Conservation (phyloP, 108 stramenopile species). For the Fragilaria radians region DNA sequence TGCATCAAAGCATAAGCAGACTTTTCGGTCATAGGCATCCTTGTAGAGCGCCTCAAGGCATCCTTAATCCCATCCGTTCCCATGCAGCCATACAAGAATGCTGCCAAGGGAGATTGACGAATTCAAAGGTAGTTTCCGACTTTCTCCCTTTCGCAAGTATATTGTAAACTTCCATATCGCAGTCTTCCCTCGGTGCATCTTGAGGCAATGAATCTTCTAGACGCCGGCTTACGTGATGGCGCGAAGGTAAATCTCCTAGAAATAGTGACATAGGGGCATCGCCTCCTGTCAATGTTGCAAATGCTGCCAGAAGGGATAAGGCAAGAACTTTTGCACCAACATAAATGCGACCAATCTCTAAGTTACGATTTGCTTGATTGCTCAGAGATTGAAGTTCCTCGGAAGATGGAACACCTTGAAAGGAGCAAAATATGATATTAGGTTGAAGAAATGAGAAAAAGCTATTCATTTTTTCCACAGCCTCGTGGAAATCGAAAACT, state of each 20-base stretch:
- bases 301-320: slow-evolving; percentile 31
- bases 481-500: slow-evolving; percentile 32
- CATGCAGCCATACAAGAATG: slow-evolving; percentile 30
- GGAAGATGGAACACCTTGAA: slow-evolving; percentile 20
- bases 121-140: slow-evolving; percentile 38
- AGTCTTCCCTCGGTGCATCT: slow-evolving; percentile 2
- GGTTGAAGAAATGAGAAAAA: slow-evolving; percentile 42
- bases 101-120: slow-evolving; percentile 43
- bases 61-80: slow-evolving; percentile 21
- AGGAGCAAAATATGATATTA: slow-evolving; percentile 19
- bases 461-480: slow-evolving; percentile 38
- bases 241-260: slow-evolving; percentile 38
- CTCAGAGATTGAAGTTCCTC: slow-evolving; percentile 11
- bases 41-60: slow-evolving; percentile 8
- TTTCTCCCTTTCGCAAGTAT: slow-evolving; percentile 31
- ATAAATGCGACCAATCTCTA: slow-evolving; percentile 29
- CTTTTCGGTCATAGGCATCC: slow-evolving; percentile 34
- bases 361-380: slow-evolving; percentile 15
- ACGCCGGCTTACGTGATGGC: slow-evolving; percentile 2
- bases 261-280: slow-evolving; percentile 48
- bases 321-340: slow-evolving; percentile 42
- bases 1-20: slow-evolving; percentile 18
- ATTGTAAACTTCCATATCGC: slow-evolving; percentile 32
- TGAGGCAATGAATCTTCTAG: slow-evolving; percentile 13
- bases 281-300: slow-evolving; percentile 45